Conservation (phyloP, 805 yeast genomes). For the Candida patagonica region DNA sequence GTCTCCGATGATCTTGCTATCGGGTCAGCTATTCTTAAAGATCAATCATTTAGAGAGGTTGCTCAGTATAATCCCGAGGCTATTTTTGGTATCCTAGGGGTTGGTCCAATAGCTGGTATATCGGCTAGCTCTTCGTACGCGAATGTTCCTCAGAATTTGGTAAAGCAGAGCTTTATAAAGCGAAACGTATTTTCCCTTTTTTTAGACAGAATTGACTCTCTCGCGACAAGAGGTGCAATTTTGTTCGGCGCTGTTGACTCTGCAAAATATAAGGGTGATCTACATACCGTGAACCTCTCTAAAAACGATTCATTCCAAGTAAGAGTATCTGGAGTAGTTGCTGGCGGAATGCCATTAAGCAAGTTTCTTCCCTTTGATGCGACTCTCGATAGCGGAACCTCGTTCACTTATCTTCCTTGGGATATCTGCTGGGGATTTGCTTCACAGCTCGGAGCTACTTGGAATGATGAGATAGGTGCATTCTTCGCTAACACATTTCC, state of each 20-base stretch:
- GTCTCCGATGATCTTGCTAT: slow-evolving; percentile 52
- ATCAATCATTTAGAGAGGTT: slow-evolving; percentile 13
- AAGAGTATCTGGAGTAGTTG: slow-evolving; percentile 10
- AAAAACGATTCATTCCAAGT: slow-evolving; percentile 19
- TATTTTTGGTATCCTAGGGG: slow-evolving; percentile 24
- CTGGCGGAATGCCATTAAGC: background rate
- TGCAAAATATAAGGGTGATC: slow-evolving; percentile 31
- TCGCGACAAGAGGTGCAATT: slow-evolving; percentile 20
- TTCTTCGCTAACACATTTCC: slow-evolving; percentile 5
- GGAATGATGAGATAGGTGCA: slow-evolving; percentile 2
- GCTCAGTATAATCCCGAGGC: background rate
- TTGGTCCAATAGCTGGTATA: slow-evolving; percentile 18
- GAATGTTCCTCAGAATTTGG: slow-evolving; percentile 54
- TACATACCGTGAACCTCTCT: slow-evolving; percentile 34
- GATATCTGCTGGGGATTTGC: slow-evolving; percentile 17
- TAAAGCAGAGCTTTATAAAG: slow-evolving; percentile 43
- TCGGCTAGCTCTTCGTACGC: slow-evolving; percentile 31
- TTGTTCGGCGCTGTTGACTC: slow-evolving; percentile 45
- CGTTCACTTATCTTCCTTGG: slow-evolving; percentile 41
- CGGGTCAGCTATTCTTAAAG: slow-evolving; percentile 36
- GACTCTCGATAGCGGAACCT: slow-evolving; percentile 44
- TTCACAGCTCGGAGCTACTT: slow-evolving; percentile 7
- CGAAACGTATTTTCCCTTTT: slow-evolving; percentile 53
- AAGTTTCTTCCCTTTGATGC: too few species aligned
- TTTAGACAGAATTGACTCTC: slow-evolving; percentile 33